A percentile compares a stretch with the other conserved stretches of the same genome.
phyloP scores from a whole-genome alignment of 2,329 filamentous ascomycete species.

The Fusarium poae region DNA sequence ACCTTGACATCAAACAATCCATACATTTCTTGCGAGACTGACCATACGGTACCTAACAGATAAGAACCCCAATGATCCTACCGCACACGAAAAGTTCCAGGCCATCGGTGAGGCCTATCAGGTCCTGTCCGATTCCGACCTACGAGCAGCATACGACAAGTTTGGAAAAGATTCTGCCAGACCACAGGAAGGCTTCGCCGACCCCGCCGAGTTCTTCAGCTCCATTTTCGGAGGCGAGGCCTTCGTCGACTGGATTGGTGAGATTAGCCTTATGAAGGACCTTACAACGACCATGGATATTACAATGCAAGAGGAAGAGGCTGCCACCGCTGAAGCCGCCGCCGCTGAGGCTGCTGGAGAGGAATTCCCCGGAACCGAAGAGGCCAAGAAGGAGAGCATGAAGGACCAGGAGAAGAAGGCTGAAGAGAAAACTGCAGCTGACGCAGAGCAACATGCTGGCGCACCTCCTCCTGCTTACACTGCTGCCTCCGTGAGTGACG shows the following conservation, averaged over 20 bases:
- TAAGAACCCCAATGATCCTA: constrained; percentile 97
- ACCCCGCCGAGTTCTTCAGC: constrained; percentile 97
- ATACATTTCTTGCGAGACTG: constrained; percentile 1
- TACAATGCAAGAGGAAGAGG: constrained; percentile 82
- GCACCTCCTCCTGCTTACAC: constrained; percentile 52
- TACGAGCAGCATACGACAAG: constrained; percentile 95
- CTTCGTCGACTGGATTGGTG: constrained; percentile 95
- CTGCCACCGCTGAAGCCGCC: constrained; percentile 65
- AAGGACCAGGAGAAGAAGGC: constrained; percentile 55
- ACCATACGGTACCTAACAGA: constrained; percentile 65
- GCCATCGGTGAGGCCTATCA: constrained; percentile 80
- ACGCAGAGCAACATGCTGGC: constrained; percentile 49
- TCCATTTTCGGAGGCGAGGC: constrained; percentile 98
- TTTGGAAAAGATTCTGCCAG: constrained; percentile 95
- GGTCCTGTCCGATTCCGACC: constrained; percentile 87
- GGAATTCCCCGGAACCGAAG: constrained; percentile 70
- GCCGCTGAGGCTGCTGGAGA: constrained; percentile 59
- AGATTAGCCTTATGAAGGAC: constrained; percentile 99
- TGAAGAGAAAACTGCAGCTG: constrained; percentile 41
- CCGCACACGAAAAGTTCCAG: constrained; percentile 94
- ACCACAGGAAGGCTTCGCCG: constrained; percentile 91
- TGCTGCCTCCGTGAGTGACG: constrained; percentile 57
- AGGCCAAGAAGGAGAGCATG: constrained; percentile 68
- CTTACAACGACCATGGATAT: constrained; percentile 99
- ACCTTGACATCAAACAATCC: constrained; percentile 6